phyloP scores from a whole-genome alignment of 108 stramenopile species.

The Cyclotella cryptica region DNA sequence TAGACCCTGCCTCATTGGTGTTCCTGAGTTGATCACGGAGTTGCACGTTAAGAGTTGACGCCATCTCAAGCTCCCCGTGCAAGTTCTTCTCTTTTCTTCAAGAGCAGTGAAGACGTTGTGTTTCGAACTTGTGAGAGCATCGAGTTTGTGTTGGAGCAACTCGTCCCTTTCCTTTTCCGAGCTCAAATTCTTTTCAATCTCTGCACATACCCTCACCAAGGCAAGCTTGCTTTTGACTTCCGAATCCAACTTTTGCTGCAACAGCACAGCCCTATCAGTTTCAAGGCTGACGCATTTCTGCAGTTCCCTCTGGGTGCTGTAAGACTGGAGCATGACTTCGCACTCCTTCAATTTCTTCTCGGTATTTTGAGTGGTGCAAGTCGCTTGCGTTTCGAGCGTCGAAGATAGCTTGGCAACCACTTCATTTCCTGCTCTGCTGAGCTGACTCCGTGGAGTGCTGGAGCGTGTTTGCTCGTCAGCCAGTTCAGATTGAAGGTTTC shows the following conservation, averaged over 20 bases:
- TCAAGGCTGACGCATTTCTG: constrained; percentile 16
- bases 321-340: constrained; percentile 9
- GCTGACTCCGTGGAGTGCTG: too few species aligned
- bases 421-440: not conserved
- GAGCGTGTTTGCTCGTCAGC: too few species aligned
- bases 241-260: too few species aligned
- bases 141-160: constrained; percentile 38
- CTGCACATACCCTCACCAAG: too few species aligned
- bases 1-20: too few species aligned
- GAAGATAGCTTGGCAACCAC: constrained; percentile 17
- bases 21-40: constrained; percentile 21
- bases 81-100: constrained; percentile 10
- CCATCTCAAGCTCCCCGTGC: too few species aligned
- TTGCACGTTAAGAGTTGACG: too few species aligned
- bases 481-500: too few species aligned
- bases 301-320: constrained; percentile 19
- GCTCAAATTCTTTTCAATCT: constrained; percentile 40
- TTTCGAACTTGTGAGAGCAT: too few species aligned
- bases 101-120: constrained; percentile 7
- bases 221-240: too few species aligned
- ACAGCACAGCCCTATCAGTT: constrained; percentile 23
- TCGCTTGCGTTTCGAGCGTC: constrained; percentile 28
- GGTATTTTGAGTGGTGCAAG: constrained; percentile 4
- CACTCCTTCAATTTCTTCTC: too few species aligned
- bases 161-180: constrained; percentile 32